phyloP scores from a whole-genome alignment of 192 early-diverging fungal genomes.

The Rhizophagus clarus region DNA sequence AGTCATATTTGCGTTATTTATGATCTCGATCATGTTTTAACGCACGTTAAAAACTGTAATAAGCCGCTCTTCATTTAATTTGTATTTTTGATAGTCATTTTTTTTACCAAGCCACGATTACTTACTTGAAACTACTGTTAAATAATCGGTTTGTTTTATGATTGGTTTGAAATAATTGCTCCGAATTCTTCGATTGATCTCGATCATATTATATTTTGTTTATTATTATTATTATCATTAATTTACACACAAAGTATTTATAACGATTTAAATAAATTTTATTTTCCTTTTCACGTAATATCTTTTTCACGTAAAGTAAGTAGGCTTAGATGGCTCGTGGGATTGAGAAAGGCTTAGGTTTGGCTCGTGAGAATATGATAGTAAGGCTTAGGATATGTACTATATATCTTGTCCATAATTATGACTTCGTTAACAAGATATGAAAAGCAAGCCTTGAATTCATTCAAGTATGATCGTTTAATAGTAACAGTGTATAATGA shows the following conservation, averaged over 20 bases:
- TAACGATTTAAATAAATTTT: not conserved
- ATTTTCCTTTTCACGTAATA: not conserved
- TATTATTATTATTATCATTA: no score
- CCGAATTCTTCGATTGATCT: not conserved
- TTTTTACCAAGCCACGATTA: not conserved
- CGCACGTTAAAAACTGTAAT: no score
- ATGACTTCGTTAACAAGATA: not conserved
- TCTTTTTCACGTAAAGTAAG: not conserved
- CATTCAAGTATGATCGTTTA: not conserved
- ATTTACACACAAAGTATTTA: no score
- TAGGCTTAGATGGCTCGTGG: not conserved
- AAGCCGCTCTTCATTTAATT: no score
- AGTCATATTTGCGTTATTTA: no score
- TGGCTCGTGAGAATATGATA: not conserved
- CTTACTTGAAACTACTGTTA: not conserved
- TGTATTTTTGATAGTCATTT: no score
- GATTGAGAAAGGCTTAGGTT: not conserved
- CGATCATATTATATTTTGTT: not conserved
- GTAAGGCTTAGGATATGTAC: not conserved
- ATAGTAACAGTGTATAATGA: no score
- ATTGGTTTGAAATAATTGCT: not conserved
- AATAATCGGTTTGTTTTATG: no score
- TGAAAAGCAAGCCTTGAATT: not conserved
- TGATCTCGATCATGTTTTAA: not conserved
- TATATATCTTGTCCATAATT: not conserved